phyloP scores from a whole-genome alignment of 2,329 filamentous ascomycete species.

The Venturia oleaginea region DNA sequence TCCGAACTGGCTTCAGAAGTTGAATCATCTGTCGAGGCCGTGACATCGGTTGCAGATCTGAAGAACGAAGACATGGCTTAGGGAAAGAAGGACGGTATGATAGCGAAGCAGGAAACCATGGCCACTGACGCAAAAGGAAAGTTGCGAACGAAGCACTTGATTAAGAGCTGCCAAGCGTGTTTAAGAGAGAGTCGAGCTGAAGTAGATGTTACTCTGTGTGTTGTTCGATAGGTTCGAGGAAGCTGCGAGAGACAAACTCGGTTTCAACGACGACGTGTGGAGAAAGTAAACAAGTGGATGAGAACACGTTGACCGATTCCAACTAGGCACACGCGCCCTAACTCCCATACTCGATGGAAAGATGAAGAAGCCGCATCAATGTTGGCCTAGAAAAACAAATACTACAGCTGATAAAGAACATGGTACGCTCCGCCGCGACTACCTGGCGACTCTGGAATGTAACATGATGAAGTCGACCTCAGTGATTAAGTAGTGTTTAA shows the following conservation, averaged over 20 bases:
- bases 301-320: neutral
- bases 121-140: neutral
- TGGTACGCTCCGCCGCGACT: too few relatives aligned
- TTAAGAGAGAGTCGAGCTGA: neutral
- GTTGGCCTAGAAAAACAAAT: neutral
- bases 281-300: neutral
- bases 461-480: too few relatives aligned
- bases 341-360: neutral
- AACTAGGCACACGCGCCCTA: neutral
- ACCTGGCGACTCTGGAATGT: too few relatives aligned
- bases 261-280: neutral
- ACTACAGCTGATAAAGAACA: too few relatives aligned
- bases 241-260: neutral
- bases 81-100: slow-evolving; percentile 12
- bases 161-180: neutral
- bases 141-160: neutral
- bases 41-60: slow-evolving; percentile 15
- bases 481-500: too few relatives aligned
- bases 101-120: neutral
- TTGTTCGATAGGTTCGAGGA: neutral
- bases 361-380: neutral
- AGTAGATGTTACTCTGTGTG: too few relatives aligned
- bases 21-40: slow-evolving; percentile 7
- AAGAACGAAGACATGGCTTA: slow-evolving; percentile 18
- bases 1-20: slow-evolving; percentile 1